Percentiles rank a stretch among this genome's conserved stretches.
Evolutionary conservation across 352 stramenopile species (phyloP).

Genomic region (Phytophthora sp.): DNA sequence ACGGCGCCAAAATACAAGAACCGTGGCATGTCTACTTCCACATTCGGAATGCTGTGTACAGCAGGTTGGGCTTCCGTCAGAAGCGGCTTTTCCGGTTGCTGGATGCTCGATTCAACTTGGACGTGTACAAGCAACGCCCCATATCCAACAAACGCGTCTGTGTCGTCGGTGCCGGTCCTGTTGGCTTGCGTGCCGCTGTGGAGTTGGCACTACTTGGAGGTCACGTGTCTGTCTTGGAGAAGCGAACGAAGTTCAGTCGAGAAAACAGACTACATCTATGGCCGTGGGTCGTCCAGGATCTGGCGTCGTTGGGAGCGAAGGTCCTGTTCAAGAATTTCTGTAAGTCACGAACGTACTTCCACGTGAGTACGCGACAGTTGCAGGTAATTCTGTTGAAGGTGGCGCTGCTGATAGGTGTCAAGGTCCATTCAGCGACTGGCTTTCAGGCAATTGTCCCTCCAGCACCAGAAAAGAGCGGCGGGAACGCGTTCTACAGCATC

Average conservation of each 20-base stretch:
- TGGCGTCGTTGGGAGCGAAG: slow-evolving; percentile 74
- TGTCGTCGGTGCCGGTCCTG: slow-evolving; percentile 10
- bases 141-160: too few species aligned
- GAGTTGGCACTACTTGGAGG: slow-evolving; percentile 70
- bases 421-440: slow-evolving; percentile 51
- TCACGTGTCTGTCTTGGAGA: slow-evolving; percentile 77
- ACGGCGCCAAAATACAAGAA: slow-evolving; percentile 40
- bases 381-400: slow-evolving; percentile 86
- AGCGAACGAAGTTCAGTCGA: slow-evolving; percentile 73
- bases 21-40: slow-evolving; percentile 62
- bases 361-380: slow-evolving; percentile 78
- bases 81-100: slow-evolving; percentile 72
- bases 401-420: slow-evolving; percentile 65
- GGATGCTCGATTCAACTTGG: too few species aligned
- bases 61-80: slow-evolving; percentile 64
- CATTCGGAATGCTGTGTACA: slow-evolving; percentile 53
- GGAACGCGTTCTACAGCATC: slow-evolving; percentile 64
- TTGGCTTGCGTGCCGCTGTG: slow-evolving; percentile 70
- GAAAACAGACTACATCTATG: slow-evolving; percentile 85
- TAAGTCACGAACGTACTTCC: slow-evolving; percentile 74
- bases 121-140: too few species aligned
- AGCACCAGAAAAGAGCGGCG: slow-evolving; percentile 19
- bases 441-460: slow-evolving; percentile 54
- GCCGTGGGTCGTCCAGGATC: slow-evolving; percentile 79
- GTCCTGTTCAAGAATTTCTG: slow-evolving; percentile 77